These are phyloP conservation scores for Ophiosphaerella narmari DNA, from an alignment of 2,329 filamentous ascomycete genomes.

Conservation along the genomic window DNA sequence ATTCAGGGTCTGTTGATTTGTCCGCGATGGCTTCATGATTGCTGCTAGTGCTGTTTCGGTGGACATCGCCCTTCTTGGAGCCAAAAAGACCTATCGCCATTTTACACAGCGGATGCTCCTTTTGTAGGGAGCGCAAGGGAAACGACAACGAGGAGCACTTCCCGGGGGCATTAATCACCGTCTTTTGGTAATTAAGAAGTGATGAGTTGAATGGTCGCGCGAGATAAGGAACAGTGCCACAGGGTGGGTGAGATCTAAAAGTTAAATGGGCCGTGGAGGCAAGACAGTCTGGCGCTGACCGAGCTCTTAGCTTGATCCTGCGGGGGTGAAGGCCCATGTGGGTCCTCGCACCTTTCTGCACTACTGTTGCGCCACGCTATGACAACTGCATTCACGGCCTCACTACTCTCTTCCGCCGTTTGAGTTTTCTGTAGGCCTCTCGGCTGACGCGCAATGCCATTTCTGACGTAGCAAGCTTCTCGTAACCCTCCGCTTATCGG, in stretches of 20 bases:
- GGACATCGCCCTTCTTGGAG: conserved; percentile 18
- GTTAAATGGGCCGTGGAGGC: conserved; percentile 10
- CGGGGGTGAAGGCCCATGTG: conserved; percentile 19
- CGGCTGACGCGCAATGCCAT: background rate
- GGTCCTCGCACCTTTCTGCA: background rate
- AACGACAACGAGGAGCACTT: conserved; percentile 38
- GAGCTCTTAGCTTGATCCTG: conserved; percentile 17
- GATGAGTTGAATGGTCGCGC: no score
- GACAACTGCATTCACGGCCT: conserved; percentile 12
- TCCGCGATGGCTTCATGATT: conserved; percentile 21
- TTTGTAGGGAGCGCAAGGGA: conserved; percentile 47
- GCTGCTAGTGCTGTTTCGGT: conserved; percentile 18
- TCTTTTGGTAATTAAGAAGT: background rate
- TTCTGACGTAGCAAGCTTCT: background rate
- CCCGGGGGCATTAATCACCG: conserved; percentile 48
- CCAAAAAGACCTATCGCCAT: conserved; percentile 54
- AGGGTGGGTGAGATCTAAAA: background rate
- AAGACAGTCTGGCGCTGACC: conserved; percentile 8
- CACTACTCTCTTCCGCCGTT: background rate
- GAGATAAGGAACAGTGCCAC: background rate
- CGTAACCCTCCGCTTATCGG: no score
- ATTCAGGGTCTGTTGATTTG: conserved; percentile 39
- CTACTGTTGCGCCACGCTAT: conserved; percentile 10
- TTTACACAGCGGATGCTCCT: conserved; percentile 55
- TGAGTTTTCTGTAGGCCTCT: no score